Base-by-base conservation (phyloP, 2,329 filamentous ascomycete genomes). In the Sclerotiophoma versabilis region DNA sequence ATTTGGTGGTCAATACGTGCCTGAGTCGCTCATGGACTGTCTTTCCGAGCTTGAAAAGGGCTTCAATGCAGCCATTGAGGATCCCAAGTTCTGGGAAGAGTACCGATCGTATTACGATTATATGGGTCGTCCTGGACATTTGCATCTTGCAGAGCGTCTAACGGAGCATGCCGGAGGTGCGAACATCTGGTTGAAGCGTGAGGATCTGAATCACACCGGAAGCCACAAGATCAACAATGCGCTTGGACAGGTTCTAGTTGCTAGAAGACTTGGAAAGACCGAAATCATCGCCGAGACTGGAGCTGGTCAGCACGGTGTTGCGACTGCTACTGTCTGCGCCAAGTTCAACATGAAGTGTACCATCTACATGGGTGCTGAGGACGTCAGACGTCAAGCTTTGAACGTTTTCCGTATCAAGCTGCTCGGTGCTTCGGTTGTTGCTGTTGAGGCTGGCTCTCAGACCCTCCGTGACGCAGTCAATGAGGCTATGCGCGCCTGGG, bases 211-310 rank as follows among this genome's bases (percentile, higher is more conserved):
- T 78, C 95, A 99, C 75, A 98, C 95, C 8, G 95, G 95, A 63
- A 96, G 91, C 59, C 95, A 99, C 83, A 99, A 99, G 84, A 98
- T 99, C 82, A 99, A 99, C 82, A 99, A 99, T 70, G 95, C 95
- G 0, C 81, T 99, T 8, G 95, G 95, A 2, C 95, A 99, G 76
- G 87, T 97, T 42, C 84, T 99, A 12, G 80, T 99, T 32, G 95
- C 95, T 1, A 84, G 84, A 66, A 84, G 92, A 58, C 79, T 99
- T 42, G 95, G 95, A 44, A 99, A 99, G 84, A 97, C 88, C 5
- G 90, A 92, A 75, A 98, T 99, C 68, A 99, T 99, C 66, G 95
- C 95, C 42, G 95, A 99, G 80, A 99, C 95, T 14, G 95, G 95
- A 64, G 95, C 95, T 48, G 95, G 95, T 15, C 95, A 99, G 79